Conservation (phyloP, 129 eudicot genomes). For the sunflower (Helianthus annuus) region HanXRQr2.0-SUNRISE NC_035446.2:90032383-90032882, state of each 20-base stretch:
- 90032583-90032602: slow-evolving; percentile 29
- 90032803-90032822: slow-evolving; percentile 24
- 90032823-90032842: slow-evolving; percentile 16
- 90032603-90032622: slow-evolving; percentile 15
- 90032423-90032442: slow-evolving; percentile 25
- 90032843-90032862: slow-evolving; percentile 7
- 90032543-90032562: no score
- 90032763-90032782: no score
- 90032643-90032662: slow-evolving; percentile 32
- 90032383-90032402: no score
- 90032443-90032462: slow-evolving; percentile 31
- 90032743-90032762: no score
- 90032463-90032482: background rate
- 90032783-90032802: slow-evolving; percentile 11
- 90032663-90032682: slow-evolving; percentile 22
- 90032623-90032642: slow-evolving; percentile 27
- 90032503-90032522: background rate
- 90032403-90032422: background rate
- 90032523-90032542: no score
- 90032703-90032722: slow-evolving; percentile 24
- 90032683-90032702: slow-evolving; percentile 20
- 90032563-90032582: slow-evolving; percentile 13
- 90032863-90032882: slow-evolving; percentile 26
- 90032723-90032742: slow-evolving; percentile 4
- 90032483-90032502: background rate